phyloP scores from a whole-genome alignment of 23 red algal genomes.

The Chondrus crispus region DNA sequence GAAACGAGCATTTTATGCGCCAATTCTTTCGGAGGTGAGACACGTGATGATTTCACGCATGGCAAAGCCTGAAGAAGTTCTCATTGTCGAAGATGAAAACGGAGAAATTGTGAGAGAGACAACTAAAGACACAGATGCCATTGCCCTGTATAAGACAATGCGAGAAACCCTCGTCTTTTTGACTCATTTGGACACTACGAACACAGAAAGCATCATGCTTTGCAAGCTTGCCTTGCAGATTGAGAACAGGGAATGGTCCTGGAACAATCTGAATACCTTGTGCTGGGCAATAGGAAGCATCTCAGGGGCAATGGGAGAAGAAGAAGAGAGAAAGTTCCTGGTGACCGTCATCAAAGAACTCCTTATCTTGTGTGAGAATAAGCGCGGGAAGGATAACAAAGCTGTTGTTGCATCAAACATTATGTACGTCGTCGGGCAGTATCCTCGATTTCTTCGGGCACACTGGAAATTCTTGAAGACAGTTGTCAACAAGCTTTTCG shows the following conservation, averaged over 20 bases:
- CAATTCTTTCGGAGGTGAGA: conserved; percentile 58
- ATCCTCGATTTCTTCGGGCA: conserved; percentile 93
- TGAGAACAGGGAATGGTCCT: conserved; percentile 90
- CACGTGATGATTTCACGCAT: conserved; percentile 94
- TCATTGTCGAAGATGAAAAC: conserved; percentile 99
- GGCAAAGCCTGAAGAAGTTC: conserved; percentile 98
- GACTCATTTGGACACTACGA: conserved; percentile 81
- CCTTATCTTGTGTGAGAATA: conserved; percentile 87
- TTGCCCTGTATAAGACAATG: conserved; percentile 96
- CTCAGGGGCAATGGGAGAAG: conserved; percentile 94
- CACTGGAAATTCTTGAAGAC: conserved; percentile 99
- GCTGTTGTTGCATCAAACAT: conserved; percentile 99
- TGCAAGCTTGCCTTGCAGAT: conserved; percentile 83
- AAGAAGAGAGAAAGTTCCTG: conserved; percentile 91
- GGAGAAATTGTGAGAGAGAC: conserved; percentile 99
- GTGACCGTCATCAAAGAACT: conserved; percentile 98
- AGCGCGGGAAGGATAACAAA: conserved; percentile 99
- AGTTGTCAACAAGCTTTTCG: conserved; percentile 98
- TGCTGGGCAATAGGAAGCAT: conserved; percentile 99
- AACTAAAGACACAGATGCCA: conserved; percentile 93
- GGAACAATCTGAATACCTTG: conserved; percentile 97
- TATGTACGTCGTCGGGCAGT: conserved; percentile 99
- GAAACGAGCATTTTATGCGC: conserved; percentile 61
- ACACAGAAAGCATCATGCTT: conserved; percentile 96
- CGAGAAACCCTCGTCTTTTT: conserved; percentile 92